A percentile compares a stretch with the other conserved stretches of the same genome.
These are phyloP conservation scores for Lepidopterella palustris DNA, from an alignment of 495 filamentous ascomycete species.

Conservation along the genomic window DNA sequence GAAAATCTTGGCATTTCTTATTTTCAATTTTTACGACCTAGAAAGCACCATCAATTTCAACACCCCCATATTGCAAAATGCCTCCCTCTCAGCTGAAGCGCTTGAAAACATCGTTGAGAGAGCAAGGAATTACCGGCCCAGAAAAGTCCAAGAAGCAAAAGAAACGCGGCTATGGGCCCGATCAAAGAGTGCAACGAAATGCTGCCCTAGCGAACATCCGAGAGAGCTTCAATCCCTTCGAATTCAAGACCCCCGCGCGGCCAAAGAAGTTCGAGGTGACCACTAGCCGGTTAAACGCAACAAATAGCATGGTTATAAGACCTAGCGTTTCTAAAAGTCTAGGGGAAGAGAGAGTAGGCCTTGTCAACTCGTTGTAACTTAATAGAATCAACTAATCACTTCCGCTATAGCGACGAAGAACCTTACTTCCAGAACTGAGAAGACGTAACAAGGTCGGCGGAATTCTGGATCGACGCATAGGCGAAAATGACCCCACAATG, in stretches of 20 bases:
- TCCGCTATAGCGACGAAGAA: constrained; percentile 57
- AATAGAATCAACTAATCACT: not conserved
- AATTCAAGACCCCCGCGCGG: constrained; percentile 65
- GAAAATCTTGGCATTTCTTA: not conserved
- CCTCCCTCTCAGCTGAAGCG: constrained; percentile 93
- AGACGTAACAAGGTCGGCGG: constrained; percentile 83
- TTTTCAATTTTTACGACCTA: not conserved
- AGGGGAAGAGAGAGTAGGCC: constrained; percentile 75
- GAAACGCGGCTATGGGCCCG: constrained; percentile 59
- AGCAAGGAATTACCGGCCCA: constrained; percentile 79
- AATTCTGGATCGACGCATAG: constrained; percentile 87
- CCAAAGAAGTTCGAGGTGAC: constrained; percentile 70
- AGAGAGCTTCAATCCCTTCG: constrained; percentile 95
- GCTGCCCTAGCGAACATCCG: constrained; percentile 75
- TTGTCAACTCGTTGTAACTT: not conserved
- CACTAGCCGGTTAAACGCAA: constrained; percentile 50
- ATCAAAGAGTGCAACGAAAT: constrained; percentile 64
- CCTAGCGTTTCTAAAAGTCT: constrained; percentile 78
- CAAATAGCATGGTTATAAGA: constrained; percentile 52
- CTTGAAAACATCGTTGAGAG: constrained; percentile 79
- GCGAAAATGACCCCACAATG: constrained; percentile 91
- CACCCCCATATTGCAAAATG: constrained; percentile 46
- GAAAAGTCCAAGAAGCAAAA: constrained; percentile 90
- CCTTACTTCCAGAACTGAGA: constrained; percentile 79
- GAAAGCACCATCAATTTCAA: not conserved